A percentile compares a stretch with the other conserved stretches of the same genome.
phyloP scores from a whole-genome alignment of 129 eudicot species.

The Ambrosia trifida region DNA sequence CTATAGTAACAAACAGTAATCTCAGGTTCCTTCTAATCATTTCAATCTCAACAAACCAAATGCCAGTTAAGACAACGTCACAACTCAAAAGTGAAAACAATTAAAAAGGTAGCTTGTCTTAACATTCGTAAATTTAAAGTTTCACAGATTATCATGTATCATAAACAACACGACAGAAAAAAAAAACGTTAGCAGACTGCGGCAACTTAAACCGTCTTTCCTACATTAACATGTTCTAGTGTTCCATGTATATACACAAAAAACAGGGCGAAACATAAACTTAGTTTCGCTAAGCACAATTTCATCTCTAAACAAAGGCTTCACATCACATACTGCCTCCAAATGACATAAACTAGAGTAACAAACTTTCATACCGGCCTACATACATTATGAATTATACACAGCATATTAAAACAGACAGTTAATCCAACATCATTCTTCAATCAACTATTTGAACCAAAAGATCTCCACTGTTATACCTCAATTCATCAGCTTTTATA shows the following conservation, averaged over 20 bases:
- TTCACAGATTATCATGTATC: constrained; percentile 1
- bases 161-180: constrained; percentile 7
- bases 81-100: too few relatives aligned
- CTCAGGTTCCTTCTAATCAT: neutral
- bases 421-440: neutral
- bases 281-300: constrained; percentile 5
- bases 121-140: neutral
- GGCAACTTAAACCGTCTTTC: neutral
- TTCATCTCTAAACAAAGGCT: neutral
- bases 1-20: constrained; percentile 8
- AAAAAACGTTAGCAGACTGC: constrained; percentile 11
- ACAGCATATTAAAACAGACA: constrained; percentile 11
- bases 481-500: constrained; percentile 8
- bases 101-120: neutral
- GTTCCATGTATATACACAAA: neutral
- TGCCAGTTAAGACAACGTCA: too few relatives aligned
- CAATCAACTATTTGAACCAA: constrained; percentile 7
- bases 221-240: neutral
- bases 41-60: constrained; percentile 1
- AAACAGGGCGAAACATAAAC: constrained; percentile 7
- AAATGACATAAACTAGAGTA: constrained; percentile 13
- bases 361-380: neutral
- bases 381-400: constrained; percentile 12
- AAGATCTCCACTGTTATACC: constrained; percentile 11
- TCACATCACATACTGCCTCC: constrained; percentile 8